Evolutionary conservation across 768 basidiomycete species (phyloP).

Genomic region (Lentinula sp.): DNA sequence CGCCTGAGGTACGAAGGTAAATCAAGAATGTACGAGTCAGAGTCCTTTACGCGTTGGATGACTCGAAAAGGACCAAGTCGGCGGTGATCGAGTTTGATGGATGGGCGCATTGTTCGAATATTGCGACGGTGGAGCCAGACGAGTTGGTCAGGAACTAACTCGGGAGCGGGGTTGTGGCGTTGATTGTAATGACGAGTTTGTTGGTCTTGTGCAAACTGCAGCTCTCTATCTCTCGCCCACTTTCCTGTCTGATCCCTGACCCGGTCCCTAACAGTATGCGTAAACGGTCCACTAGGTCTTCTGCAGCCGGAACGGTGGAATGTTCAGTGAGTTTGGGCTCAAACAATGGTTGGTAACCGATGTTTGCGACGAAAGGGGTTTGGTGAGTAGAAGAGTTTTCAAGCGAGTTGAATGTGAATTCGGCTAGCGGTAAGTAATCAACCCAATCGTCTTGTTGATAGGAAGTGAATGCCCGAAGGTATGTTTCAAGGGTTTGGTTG

Average conservation of each 20-base stretch:
- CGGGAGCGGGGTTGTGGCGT: conserved; percentile 1
- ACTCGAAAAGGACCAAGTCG: conserved; percentile 13
- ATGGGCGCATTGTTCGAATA: conserved; percentile 18
- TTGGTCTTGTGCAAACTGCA: conserved; percentile 8
- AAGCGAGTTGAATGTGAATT: conserved; percentile 35
- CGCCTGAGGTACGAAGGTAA: conserved; percentile 13
- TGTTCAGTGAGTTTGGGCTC: too few relatives aligned
- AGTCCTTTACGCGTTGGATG: not conserved
- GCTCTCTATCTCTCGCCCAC: not conserved
- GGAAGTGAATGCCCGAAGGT: conserved; percentile 26
- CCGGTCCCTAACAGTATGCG: not conserved
- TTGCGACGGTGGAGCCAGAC: conserved; percentile 14
- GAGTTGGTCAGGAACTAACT: conserved; percentile 6
- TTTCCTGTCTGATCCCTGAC: too few relatives aligned
- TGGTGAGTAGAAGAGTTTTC: conserved; percentile 24
- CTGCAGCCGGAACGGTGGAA: not conserved
- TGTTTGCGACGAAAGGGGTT: conserved; percentile 31
- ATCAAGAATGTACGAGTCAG: conserved; percentile 6
- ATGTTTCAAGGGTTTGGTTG: conserved; percentile 29
- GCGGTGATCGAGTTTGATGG: conserved; percentile 17
- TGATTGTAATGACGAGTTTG: conserved; percentile 6
- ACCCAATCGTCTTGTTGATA: conserved; percentile 40
- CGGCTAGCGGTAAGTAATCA: conserved; percentile 29
- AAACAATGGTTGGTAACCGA: not conserved
- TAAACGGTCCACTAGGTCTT: conserved; percentile 4